These are phyloP conservation scores for Oligophagozyma castellii DNA, from an alignment of 1,139 yeast species.

Conservation along the genomic window DNA sequence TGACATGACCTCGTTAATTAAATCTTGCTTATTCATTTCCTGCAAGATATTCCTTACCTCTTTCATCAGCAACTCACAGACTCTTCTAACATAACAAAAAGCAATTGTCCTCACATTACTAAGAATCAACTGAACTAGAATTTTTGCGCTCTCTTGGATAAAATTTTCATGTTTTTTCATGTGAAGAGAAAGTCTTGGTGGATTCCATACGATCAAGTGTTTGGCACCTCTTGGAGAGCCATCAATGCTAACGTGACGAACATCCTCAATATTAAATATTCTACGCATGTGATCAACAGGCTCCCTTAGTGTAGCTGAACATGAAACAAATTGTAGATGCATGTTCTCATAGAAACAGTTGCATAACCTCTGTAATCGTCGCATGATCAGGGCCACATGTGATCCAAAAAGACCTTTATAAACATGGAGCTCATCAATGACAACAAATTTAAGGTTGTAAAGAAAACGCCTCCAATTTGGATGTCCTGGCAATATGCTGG, in stretches of 20 bases:
- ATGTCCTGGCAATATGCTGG: constrained; percentile 67
- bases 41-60: constrained; percentile 48
- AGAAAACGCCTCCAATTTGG: constrained; percentile 63
- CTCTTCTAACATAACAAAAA: constrained; percentile 74
- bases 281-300: constrained; percentile 60
- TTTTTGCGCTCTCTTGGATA: constrained; percentile 60
- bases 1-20: constrained; percentile 66
- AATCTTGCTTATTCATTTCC: constrained; percentile 29
- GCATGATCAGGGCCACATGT: constrained; percentile 74
- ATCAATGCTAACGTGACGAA: constrained; percentile 50
- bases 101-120: constrained; percentile 69
- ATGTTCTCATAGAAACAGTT: constrained; percentile 35
- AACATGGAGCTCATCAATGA: constrained; percentile 82
- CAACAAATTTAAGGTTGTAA: constrained; percentile 50
- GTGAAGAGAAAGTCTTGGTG: constrained; percentile 33
- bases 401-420: constrained; percentile 88
- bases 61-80: constrained; percentile 79
- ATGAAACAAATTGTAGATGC: constrained; percentile 54
- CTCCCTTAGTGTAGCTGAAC: constrained; percentile 81
- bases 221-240: constrained; percentile 84
- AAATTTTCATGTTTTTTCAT: constrained; percentile 44
- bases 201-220: constrained; percentile 69
- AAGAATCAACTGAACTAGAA: constrained; percentile 51
- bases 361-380: constrained; percentile 57
- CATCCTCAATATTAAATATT: constrained; percentile 49